Conservation (phyloP, 495 filamentous ascomycete species). For the Usnea hakonensis region DNA sequence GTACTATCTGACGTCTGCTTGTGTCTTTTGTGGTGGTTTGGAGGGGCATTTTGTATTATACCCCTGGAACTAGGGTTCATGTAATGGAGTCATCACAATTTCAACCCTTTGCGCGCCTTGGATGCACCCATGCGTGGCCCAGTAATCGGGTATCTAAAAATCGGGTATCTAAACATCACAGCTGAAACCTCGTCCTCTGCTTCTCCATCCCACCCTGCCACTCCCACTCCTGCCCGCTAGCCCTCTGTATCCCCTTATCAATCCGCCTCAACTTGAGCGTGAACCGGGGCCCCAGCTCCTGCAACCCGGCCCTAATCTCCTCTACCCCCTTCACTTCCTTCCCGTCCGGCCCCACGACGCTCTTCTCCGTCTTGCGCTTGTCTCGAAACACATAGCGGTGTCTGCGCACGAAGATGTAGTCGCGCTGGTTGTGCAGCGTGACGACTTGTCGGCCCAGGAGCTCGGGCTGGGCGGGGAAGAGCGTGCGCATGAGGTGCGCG, state of each 20-base stretch:
- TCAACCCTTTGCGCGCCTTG: background rate
- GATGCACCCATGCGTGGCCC: background rate
- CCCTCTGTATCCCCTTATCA: slow-evolving; percentile 78
- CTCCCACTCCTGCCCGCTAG: slow-evolving; percentile 82
- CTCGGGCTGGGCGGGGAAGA: slow-evolving; percentile 81
- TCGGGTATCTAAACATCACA: slow-evolving; percentile 39
- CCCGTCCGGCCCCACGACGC: slow-evolving; percentile 76
- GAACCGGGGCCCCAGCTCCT: slow-evolving; percentile 78
- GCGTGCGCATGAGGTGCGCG: slow-evolving; percentile 70
- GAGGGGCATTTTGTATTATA: slow-evolving; percentile 6
- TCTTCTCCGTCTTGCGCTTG: slow-evolving; percentile 75
- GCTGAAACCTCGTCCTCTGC: slow-evolving; percentile 81
- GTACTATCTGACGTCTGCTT: background rate
- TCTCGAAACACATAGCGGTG: slow-evolving; percentile 92
- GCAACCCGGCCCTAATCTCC: slow-evolving; percentile 72
- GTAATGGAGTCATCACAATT: background rate
- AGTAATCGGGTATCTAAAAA: slow-evolving; percentile 5
- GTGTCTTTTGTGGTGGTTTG: background rate
- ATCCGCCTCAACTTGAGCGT: slow-evolving; percentile 85
- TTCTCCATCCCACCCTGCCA: slow-evolving; percentile 95
- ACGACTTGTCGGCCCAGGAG: slow-evolving; percentile 78
- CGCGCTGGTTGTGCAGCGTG: slow-evolving; percentile 89
- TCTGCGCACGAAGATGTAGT: slow-evolving; percentile 88
- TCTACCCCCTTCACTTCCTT: slow-evolving; percentile 76
- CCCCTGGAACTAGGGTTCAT: background rate